Conservation (phyloP, 1,284 basidiomycete species). For the Ganoderma leucocontextum region DNA sequence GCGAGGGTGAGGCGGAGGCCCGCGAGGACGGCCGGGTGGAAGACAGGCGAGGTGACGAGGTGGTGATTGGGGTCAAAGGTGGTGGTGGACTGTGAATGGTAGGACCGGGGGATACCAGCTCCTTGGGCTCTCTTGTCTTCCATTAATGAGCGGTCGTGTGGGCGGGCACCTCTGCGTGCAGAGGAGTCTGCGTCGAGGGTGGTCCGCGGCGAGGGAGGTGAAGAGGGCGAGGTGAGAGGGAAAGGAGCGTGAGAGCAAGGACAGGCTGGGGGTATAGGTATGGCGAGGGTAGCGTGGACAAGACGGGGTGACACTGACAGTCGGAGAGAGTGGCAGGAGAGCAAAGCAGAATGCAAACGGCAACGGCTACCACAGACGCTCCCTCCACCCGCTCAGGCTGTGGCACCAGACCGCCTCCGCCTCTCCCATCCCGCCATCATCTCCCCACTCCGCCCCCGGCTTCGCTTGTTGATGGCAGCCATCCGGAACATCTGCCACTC, state of each 20-base stretch:
- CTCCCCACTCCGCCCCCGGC: not conserved
- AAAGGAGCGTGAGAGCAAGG: slow-evolving; percentile 2
- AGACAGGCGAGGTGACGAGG: slow-evolving; percentile 66
- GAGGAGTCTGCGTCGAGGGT: not conserved
- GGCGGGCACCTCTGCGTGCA: not conserved
- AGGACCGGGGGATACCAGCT: slow-evolving; percentile 4
- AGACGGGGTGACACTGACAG: not conserved
- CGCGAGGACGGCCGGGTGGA: slow-evolving; percentile 57
- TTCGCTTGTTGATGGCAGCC: not conserved
- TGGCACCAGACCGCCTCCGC: not conserved
- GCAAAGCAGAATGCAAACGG: slow-evolving; percentile 6
- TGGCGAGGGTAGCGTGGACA: not conserved
- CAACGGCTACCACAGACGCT: not conserved
- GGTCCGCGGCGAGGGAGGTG: not conserved
- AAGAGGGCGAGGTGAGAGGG: not conserved
- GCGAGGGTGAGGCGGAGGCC: slow-evolving; percentile 57
- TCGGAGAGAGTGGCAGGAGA: not conserved
- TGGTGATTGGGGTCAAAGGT: slow-evolving; percentile 61
- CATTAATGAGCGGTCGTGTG: slow-evolving; percentile 3
- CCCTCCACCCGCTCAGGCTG: not conserved
- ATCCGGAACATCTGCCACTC: not conserved
- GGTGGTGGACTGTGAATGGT: slow-evolving; percentile 25
- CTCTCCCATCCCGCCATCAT: not conserved
- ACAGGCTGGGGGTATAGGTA: not conserved
- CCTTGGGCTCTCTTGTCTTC: slow-evolving; percentile 8